Evolutionary conservation across 2,329 filamentous ascomycete species (phyloP), one percentile per base, ranked within the genome.

Genomic region (Aspergillus aculeatus): DNA sequence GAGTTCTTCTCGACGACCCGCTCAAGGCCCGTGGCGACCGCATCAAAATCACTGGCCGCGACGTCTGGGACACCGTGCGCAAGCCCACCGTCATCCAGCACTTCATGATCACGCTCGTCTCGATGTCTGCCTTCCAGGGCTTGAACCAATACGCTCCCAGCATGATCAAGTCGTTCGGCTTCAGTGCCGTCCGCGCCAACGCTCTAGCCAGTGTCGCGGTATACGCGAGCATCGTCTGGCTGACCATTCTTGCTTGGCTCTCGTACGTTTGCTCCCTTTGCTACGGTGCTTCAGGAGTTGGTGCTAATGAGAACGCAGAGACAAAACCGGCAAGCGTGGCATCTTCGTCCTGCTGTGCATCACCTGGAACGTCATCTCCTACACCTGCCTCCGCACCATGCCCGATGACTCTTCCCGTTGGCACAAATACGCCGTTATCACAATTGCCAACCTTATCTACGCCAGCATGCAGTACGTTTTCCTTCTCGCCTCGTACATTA

Each of bases 11-110:
- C 3, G 78, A 81, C 58, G 79, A 81, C 59, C 78, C 79, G 1
- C 62, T 61, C 35, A 80, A 80, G 64, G 68, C 70, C 0, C 62
- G 62, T 9, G 26, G 26, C 1, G 71, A 71, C 1, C 71, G 76
- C 29, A 62, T 78, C 21, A 71, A 69, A n/a, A 79, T 80, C 53
- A 70, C 72, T 0, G 68, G 67, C 4, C 61, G 63, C 5, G 76
- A 78, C 62, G 70, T 78, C 41, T 70, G 68, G 68, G 66, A 65
- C 7, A 77, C 75, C 0, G 54, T 73, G 16, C 66, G 62, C n/a
- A 80, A 82, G 68, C 83, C 82, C 73, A 77, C 82, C 1, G 75
- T 85, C n/a, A 81, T 81, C 74, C 71, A 79, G 5, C 84, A 86
- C 54, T 75, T 83, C 5, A 60, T 81, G 19, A 80, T 86, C 60